Conservation (phyloP, 2,329 filamentous ascomycete species). For the Cadophora luteo-olivacea region DNA sequence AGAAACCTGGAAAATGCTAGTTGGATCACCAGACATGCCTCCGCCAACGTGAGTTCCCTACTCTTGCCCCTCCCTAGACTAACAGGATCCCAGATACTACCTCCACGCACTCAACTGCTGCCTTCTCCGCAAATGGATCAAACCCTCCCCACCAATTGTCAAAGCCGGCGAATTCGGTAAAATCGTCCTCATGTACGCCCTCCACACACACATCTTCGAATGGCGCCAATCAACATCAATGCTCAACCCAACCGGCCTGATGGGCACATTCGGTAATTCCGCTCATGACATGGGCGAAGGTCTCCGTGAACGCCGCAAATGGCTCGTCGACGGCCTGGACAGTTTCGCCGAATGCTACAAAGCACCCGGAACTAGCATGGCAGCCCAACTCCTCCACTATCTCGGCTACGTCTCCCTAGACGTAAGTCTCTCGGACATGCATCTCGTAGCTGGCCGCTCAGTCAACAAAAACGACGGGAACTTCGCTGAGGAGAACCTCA, state of each 20-base stretch:
- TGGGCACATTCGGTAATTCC: slow-evolving; percentile 37
- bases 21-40: slow-evolving; percentile 35
- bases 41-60: slow-evolving; percentile 29
- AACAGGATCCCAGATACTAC: slow-evolving; percentile 32
- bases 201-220: slow-evolving; percentile 43
- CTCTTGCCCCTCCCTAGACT: not conserved
- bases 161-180: slow-evolving; percentile 38
- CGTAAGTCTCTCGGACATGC: slow-evolving; percentile 40
- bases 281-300: slow-evolving; percentile 40
- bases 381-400: slow-evolving; percentile 35
- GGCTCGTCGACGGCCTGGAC: slow-evolving; percentile 40
- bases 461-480: slow-evolving; percentile 36
- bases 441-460: slow-evolving; percentile 40
- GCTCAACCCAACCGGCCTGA: slow-evolving; percentile 41
- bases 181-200: slow-evolving; percentile 40
- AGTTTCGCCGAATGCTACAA: slow-evolving; percentile 40
- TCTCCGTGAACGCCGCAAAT: slow-evolving; percentile 34
- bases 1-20: slow-evolving; percentile 37
- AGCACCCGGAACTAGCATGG: slow-evolving; percentile 20
- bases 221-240: slow-evolving; percentile 41
- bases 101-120: slow-evolving; percentile 41
- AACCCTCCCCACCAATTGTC: slow-evolving; percentile 38
- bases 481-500: slow-evolving; percentile 42
- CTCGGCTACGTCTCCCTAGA: slow-evolving; percentile 40
- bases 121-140: slow-evolving; percentile 40